These are phyloP conservation scores for Polyporus arcularius DNA, from an alignment of 768 basidiomycete genomes.

Conservation along the genomic window DNA sequence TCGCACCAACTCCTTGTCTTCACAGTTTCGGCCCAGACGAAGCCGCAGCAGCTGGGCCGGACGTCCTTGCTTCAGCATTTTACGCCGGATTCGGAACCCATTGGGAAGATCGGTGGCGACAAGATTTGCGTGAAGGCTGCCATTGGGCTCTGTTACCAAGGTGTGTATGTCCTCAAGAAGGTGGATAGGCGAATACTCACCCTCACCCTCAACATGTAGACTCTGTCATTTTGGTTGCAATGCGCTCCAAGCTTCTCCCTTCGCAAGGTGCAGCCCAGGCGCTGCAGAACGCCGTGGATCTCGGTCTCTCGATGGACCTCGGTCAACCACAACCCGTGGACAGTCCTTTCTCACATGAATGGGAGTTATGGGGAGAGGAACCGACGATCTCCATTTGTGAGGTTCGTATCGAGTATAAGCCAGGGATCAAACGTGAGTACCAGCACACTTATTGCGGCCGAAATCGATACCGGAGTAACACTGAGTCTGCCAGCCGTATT, in stretches of 20 bases:
- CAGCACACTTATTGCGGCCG: constrained; percentile 16
- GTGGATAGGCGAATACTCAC: constrained; percentile 1
- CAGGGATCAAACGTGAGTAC: constrained; percentile 40
- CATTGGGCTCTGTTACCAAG: constrained; percentile 61
- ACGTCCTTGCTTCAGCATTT: constrained; percentile 49
- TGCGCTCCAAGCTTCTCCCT: constrained; percentile 56
- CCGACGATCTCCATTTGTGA: constrained; percentile 61
- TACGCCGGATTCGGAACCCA: constrained; percentile 27
- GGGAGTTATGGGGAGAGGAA: constrained; percentile 65
- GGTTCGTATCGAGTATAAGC: constrained; percentile 53
- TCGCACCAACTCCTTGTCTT: constrained; percentile 56
- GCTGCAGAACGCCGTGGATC: constrained; percentile 40
- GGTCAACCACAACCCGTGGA: constrained; percentile 32
- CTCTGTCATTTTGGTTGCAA: constrained; percentile 60
- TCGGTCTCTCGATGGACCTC: constrained; percentile 40
- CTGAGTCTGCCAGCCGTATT: constrained; percentile 37
- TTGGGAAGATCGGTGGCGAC: constrained; percentile 33
- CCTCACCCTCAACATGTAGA: constrained; percentile 39
- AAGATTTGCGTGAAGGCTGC: constrained; percentile 58
- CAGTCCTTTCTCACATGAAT: constrained; percentile 33
- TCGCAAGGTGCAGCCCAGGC: constrained; percentile 24
- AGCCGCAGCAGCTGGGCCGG: constrained; percentile 47
- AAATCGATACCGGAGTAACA: constrained; percentile 3
- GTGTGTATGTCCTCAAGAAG: constrained; percentile 34
- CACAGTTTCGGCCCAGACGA: constrained; percentile 49